Evolutionary conservation across 192 early-diverging fungal genomes (phyloP), one percentile per base, ranked within the genome.

Genomic region (Fimicolochytrium jonesii): DNA sequence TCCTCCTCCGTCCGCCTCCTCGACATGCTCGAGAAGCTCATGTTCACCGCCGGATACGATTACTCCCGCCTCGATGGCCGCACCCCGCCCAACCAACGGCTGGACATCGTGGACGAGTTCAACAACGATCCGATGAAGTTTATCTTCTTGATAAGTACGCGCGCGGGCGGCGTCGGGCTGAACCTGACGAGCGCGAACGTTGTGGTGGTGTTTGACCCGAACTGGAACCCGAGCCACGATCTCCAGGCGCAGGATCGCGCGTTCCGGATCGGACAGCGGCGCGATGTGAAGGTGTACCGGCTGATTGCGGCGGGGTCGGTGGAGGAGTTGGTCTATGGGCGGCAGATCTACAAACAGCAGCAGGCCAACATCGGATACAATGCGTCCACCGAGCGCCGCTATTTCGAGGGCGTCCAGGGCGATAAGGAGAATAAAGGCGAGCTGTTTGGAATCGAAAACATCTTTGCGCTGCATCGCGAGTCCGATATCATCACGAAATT

Each of bases 161-260:
- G 87, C 49, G 90, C 89, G 1, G 89, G 89, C 26, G 90, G 89
- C 0, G 84, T 92, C 56, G 90, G 90, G 39, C 85, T 92, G 53
- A 92, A 92, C 52, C 49, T 92, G 62, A 88, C 89, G 0, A 71
- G 82, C 5, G 89, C 90, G 29, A 87, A 88, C 54, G 79, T 87
- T 4, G 90, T 92, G 5, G 59, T 61, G 5, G 41, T 57, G 4
- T 57, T 57, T 41, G 56, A 57, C 41, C 56, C 56, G 33, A 57
- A 57, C 33, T 39, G 37, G 85, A 98, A 98, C 65, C 95, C 95
- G 4, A 92, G 91, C 76, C 94, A 92, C 70, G 95, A 98, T 75
- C 69, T 95, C 49, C 95, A 98, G 70, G 95, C 95, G 3, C 94
- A 94, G 93, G 95, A 98, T 70, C 84, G 95, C 41, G 95, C 93